These are phyloP conservation scores for Syncephalis fuscata DNA, from an alignment of 371 early-diverging fungal species.

Conservation along the genomic window DNA sequence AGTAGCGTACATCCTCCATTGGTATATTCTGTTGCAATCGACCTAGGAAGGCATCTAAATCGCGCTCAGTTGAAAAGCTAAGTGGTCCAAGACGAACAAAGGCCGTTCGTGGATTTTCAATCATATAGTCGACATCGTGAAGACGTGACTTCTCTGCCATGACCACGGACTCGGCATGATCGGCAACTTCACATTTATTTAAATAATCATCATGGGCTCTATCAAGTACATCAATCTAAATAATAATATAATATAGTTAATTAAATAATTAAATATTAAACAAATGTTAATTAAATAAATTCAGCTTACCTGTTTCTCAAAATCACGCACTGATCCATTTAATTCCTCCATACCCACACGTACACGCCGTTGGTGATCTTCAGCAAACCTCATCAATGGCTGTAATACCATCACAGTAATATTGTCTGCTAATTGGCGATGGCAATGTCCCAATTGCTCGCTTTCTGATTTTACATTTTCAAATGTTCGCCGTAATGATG, in stretches of 20 bases:
- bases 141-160: constrained; percentile 1
- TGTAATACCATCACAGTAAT: constrained; percentile 33
- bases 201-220: constrained; percentile 22
- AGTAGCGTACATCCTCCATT: constrained; percentile 41
- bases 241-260: no score
- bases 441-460: constrained; percentile 31
- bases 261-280: no score
- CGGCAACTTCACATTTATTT: constrained; percentile 26
- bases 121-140: constrained; percentile 1
- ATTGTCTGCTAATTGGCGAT: constrained; percentile 28
- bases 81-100: constrained; percentile 11
- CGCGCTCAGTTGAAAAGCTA: constrained; percentile 14
- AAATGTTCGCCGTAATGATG: constrained; percentile 42
- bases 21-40: constrained; percentile 39
- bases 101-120: constrained; percentile 7
- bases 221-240: constrained; percentile 28
- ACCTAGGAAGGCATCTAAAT: constrained; percentile 15
- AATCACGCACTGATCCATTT: constrained; percentile 30
- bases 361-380: constrained; percentile 32
- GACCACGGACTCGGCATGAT: constrained; percentile 5
- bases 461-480: constrained; percentile 39
- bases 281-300: no score
- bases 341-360: constrained; percentile 37
- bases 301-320: constrained; percentile 14
- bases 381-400: constrained; percentile 36